Base-by-base conservation (phyloP, 306 rosid genomes). In the Hylodesmum podocarpum region DNA sequence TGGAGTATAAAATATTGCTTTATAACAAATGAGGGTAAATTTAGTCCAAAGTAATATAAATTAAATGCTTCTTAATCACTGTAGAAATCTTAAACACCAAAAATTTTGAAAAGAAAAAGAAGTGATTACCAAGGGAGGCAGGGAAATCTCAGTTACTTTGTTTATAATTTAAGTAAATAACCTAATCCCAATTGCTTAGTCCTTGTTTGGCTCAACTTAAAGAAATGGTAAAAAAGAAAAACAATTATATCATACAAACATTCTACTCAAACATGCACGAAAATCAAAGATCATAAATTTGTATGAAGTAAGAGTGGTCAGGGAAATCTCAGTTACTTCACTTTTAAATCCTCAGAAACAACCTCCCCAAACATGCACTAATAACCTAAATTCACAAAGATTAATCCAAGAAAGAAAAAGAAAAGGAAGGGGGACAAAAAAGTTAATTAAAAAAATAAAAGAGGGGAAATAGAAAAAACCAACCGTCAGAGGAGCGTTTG, bases 401-500 rank as follows among this genome's bases (percentile, higher is more conserved):
- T 41, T n/a, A 5, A n/a, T n/a, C n/a, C n/a, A n/a, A n/a, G n/a
- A n/a, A 1, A 46, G 9, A 70, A 16, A 15, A 70, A 2, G 8
- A 54, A 12, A n/a, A 3, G n/a, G n/a, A 2, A 7, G 4, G n/a
- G 49, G 24, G 9, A 21, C 0, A 1, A 67, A 1, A 7, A 0
- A 15, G 50, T 4, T 8, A 28, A 27, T 0, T 29, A 4, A 5
- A n/a, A 15, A 21, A 19, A 36, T 3, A 44, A 46, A 5, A 0
- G 22, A 34, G 25, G 15, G n/a, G 33, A 11, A 18, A 14, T 27
- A 59, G 8, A 10, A 34, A 49, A 1, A 50, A 67, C 81, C 61
- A 70, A 94, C 98, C 94, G 68, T 92, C 96, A 21, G 91, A 75
- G 41, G 96, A 54, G 83, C 97, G 98, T 78, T 94, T 92, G 16